Evolutionary conservation across 148 eudicot species (phyloP).

Genomic region (Cornus kousa): DNA sequence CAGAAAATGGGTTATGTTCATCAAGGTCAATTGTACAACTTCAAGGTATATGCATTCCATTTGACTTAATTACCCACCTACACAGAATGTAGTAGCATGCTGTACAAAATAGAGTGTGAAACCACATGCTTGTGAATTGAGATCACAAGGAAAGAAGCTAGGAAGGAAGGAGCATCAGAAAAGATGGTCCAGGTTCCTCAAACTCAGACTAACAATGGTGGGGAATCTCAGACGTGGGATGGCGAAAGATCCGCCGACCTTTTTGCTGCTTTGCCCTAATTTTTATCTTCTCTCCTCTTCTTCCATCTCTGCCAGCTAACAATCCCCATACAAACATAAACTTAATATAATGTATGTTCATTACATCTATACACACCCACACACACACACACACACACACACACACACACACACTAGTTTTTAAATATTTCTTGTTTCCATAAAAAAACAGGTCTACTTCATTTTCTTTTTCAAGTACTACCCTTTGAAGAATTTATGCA

Average conservation of each 20-base stretch:
- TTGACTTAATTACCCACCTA: not conserved
- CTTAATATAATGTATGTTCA: not conserved
- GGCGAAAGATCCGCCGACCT: constrained; percentile 72
- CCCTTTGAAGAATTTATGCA: not conserved
- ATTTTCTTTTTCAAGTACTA: no score
- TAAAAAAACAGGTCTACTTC: not conserved
- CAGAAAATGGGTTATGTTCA: not conserved
- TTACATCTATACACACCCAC: no score
- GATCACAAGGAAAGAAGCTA: constrained; percentile 28
- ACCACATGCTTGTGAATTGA: constrained; percentile 18
- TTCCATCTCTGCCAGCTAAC: constrained; percentile 54
- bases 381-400: constrained; percentile 3
- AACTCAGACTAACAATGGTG: constrained; percentile 18
- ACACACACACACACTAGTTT: not conserved
- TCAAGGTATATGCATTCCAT: not conserved
- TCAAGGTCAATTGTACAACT: not conserved
- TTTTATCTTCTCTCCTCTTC: constrained; percentile 6
- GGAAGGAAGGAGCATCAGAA: constrained; percentile 32
- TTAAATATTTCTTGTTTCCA: constrained; percentile 20
- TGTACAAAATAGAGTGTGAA: not conserved
- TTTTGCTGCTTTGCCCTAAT: constrained; percentile 40
- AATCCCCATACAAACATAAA: constrained; percentile 37
- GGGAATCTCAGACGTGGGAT: constrained; percentile 70
- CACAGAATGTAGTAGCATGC: constrained; percentile 26
- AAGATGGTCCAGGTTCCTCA: constrained; percentile 3